Percentiles rank a stretch among this genome's conserved stretches.
Conservation (phyloP, 768 basidiomycete species). For the Mycena kentingensis region DNA sequence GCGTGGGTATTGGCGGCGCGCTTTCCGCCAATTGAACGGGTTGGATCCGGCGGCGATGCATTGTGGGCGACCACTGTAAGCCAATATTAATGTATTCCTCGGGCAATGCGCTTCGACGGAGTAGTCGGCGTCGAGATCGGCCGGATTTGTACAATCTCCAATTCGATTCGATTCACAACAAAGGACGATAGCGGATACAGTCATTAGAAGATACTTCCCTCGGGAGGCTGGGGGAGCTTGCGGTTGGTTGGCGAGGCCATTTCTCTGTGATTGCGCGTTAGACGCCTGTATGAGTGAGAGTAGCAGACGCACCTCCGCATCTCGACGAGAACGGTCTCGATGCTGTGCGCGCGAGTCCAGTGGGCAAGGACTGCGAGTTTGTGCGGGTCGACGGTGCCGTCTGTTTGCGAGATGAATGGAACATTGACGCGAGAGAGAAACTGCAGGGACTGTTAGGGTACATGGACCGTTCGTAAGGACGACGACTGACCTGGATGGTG, state of each 20-base stretch:
- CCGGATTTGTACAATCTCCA: too few relatives aligned
- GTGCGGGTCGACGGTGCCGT: conserved; percentile 76
- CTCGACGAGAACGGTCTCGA: conserved; percentile 91
- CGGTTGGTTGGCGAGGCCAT: conserved; percentile 92
- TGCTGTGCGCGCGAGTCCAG: conserved; percentile 77
- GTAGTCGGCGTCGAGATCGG: too few relatives aligned
- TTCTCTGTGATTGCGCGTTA: conserved; percentile 57
- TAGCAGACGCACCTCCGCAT: conserved; percentile 74
- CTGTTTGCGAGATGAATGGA: conserved; percentile 77
- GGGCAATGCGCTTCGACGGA: too few relatives aligned
- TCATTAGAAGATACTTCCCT: conserved; percentile 70
- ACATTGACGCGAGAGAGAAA: conserved; percentile 92
- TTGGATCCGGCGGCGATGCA: too few relatives aligned
- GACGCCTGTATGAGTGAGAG: neutral
- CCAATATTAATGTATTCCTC: too few relatives aligned
- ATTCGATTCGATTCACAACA: too few relatives aligned
- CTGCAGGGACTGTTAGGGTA: neutral
- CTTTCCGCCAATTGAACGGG: too few relatives aligned
- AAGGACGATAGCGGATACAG: conserved; percentile 6
- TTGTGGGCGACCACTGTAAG: too few relatives aligned
- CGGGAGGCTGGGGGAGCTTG: conserved; percentile 93
- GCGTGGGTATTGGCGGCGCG: too few relatives aligned
- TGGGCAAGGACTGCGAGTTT: conserved; percentile 71
- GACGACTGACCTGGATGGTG: conserved; percentile 48
- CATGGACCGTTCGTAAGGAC: neutral